Percentiles rank a stretch among this genome's conserved stretches.
These are phyloP conservation scores for Lipomyces lipofer DNA, from an alignment of 805 yeast species.

Conservation along the genomic window DNA sequence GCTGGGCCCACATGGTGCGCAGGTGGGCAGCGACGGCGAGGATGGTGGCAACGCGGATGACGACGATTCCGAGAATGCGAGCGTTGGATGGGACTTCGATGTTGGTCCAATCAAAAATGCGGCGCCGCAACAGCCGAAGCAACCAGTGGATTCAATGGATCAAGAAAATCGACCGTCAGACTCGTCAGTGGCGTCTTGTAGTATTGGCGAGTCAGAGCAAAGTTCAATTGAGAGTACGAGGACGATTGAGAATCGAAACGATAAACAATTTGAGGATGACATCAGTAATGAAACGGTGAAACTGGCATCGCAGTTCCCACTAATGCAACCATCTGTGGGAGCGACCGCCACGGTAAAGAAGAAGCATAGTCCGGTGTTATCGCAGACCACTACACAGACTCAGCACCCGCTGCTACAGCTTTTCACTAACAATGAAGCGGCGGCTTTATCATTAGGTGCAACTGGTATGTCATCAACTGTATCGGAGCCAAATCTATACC, in stretches of 20 bases:
- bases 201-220: background rate
- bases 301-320: constrained; percentile 4
- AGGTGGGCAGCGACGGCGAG: constrained; percentile 28
- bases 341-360: background rate
- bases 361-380: background rate
- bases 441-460: constrained; percentile 24
- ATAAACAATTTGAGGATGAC: constrained; percentile 1
- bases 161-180: background rate
- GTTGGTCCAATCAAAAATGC: too few relatives aligned
- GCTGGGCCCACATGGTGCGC: constrained; percentile 19
- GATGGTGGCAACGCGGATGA: constrained; percentile 39
- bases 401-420: constrained; percentile 23
- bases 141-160: background rate
- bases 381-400: background rate
- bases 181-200: background rate
- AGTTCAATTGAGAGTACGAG: background rate
- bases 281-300: background rate
- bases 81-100: constrained; percentile 29
- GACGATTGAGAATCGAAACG: background rate
- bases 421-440: constrained; percentile 15
- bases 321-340: background rate
- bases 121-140: background rate
- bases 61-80: constrained; percentile 21
- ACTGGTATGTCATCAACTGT: constrained; percentile 9
- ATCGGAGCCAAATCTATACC: constrained; percentile 1